These are phyloP conservation scores for Teratosphaeria epicoccoides DNA, from an alignment of 2,329 filamentous ascomycete species.

Conservation along the genomic window DNA sequence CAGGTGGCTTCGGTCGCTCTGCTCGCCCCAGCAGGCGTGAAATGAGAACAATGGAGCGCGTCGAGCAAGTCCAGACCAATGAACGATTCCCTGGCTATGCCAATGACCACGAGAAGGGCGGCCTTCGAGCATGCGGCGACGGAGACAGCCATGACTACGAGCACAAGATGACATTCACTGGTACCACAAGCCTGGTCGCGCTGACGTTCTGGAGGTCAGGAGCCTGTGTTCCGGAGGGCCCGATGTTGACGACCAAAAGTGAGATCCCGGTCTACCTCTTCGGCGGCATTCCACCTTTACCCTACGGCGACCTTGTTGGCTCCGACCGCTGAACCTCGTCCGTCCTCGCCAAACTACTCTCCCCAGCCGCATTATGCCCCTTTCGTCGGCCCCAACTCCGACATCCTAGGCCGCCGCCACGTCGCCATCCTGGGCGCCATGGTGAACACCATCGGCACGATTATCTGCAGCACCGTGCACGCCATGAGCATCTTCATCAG, in stretches of 20 bases:
- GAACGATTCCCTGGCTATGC: constrained; percentile 28
- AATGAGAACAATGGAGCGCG: constrained; percentile 13
- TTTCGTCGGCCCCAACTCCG: constrained; percentile 55
- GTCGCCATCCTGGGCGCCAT: constrained; percentile 46
- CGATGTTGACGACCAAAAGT: constrained; percentile 20
- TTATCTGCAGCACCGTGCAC: constrained; percentile 47
- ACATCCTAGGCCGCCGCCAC: constrained; percentile 51
- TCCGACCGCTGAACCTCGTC: constrained; percentile 29
- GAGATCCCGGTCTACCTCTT: constrained; percentile 47
- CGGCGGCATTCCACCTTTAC: constrained; percentile 32
- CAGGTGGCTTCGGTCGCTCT: not conserved
- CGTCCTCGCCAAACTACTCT: constrained; percentile 42
- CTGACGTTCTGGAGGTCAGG: constrained; percentile 40
- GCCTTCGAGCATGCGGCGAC: constrained; percentile 37
- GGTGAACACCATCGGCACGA: constrained; percentile 48
- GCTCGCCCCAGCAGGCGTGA: not conserved
- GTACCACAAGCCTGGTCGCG: constrained; percentile 45
- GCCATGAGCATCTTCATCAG: constrained; percentile 53
- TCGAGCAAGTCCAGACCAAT: constrained; percentile 29
- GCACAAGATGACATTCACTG: constrained; percentile 35
- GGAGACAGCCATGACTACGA: constrained; percentile 35
- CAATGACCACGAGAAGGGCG: constrained; percentile 39
- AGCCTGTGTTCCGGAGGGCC: not conserved
- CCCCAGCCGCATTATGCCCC: constrained; percentile 46
- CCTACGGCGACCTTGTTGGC: constrained; percentile 48